These are phyloP conservation scores for Dendrobium huoshanense DNA, from an alignment of 106 monocot genomes.

Conservation along the genomic window DNA sequence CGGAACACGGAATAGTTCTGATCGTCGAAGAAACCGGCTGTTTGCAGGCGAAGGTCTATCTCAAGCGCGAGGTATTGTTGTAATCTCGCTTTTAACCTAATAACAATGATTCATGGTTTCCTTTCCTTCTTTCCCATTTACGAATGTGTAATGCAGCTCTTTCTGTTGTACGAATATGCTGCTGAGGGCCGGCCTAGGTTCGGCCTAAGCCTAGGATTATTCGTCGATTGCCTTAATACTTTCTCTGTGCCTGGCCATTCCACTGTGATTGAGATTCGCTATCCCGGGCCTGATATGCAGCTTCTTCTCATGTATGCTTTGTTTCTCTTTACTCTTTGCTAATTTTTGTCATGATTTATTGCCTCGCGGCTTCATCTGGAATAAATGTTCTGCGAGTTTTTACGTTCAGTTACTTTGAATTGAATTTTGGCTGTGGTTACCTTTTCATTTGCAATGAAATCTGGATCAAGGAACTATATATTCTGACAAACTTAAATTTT, in stretches of 20 bases:
- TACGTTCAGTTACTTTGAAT: background rate
- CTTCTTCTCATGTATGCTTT: constrained; percentile 73
- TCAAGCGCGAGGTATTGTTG: constrained; percentile 78
- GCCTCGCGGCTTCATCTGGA: background rate
- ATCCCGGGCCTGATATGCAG: constrained; percentile 97
- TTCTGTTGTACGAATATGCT: constrained; percentile 63
- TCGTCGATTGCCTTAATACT: constrained; percentile 80
- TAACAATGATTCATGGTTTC: background rate
- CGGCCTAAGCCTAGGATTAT: constrained; percentile 82
- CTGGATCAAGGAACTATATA: background rate
- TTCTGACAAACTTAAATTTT: background rate
- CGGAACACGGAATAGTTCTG: constrained; percentile 90
- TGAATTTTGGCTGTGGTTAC: background rate
- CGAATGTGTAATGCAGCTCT: constrained; percentile 43
- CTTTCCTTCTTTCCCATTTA: background rate
- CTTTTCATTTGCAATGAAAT: background rate
- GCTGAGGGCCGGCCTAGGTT: constrained; percentile 87
- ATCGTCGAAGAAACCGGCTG: constrained; percentile 91
- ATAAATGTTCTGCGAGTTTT: background rate
- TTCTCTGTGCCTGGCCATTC: constrained; percentile 67
- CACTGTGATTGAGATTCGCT: constrained; percentile 74
- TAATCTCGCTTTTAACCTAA: background rate
- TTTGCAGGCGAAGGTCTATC: constrained; percentile 97
- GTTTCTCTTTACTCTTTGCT: background rate
- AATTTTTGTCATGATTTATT: background rate